Base-by-base conservation (phyloP, 495 filamentous ascomycete species). In the Schizothecium vesticola region DNA sequence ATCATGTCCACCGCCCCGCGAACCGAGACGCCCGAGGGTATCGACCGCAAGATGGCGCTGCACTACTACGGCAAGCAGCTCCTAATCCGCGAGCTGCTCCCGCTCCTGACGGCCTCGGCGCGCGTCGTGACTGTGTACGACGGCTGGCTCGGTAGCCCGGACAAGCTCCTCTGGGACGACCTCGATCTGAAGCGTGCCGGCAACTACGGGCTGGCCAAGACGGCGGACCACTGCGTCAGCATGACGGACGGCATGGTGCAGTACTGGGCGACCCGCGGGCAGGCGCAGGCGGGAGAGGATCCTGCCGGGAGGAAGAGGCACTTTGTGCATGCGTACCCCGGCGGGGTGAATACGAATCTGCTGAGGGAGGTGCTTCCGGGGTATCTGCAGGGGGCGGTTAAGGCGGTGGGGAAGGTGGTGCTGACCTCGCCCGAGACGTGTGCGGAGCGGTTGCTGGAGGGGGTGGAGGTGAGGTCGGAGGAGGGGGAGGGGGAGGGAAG, bases 61-160 rank as follows among this genome's bases (percentile, higher is more conserved):
- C 70, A 74, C 70, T 74, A 70, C 63, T 74, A 74, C 68, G 72
- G 72, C 31, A 68, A 62, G 51, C 72, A 74, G 64, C 72, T 74
- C 16, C 65, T 74, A 13, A 72, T 74, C 55, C 67, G 72, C 16
- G 70, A 74, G 63, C 67, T 74, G 22, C 64, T 72, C 3, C 72
- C 72, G 3, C 51, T 67, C 1, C 51, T 74, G n/a, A 56, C 67
- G 16, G 59, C 64, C 3, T 57, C 67, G 23, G 72, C 70, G 33
- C 69, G 59, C 59, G 70, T 74, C 31, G 56, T 74, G 43, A 70
- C 70, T 26, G 72, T 74, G 5, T 51, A 68, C 26, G 70, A 74
- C 59, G 64, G 60, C 3, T 56, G 10, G 19, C n/a, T 33, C 5
- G 70, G 67, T 16, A 65, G 63, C 31, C 64, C 67, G 13, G 25